Base-by-base conservation (phyloP, 345 rosid species). In the Melastoma malabathricum region DNA sequence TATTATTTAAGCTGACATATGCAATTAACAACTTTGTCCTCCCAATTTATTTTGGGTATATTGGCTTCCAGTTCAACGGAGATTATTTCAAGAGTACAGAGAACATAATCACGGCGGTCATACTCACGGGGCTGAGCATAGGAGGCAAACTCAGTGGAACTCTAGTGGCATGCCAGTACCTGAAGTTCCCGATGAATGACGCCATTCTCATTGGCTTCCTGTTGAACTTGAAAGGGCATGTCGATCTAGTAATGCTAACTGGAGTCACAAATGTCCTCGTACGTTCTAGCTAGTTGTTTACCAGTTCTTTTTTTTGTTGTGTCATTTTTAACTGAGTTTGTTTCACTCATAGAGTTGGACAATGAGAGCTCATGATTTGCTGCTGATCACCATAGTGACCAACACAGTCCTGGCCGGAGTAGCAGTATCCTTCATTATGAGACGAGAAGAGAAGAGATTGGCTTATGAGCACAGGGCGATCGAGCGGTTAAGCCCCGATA, bases 31-130 rank as follows among this genome's bases (percentile, higher is more conserved):
- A 77, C 61, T 83, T 86, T 62, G 45, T 90, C 9, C 83, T 90
- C 15, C 98, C 98, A 2, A 69, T 86, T 5, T 90, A 76, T 63
- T 90, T 83, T 4, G 90, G 98, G 56, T 83, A 75, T 55, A 66
- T 77, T 3, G 98, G 94, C 18, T 86, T 86, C 54, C 88, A 83
- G 44, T 70, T 86, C 49, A 64, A 80, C 51, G 57, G 66, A 1
- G 19, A 4, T 0, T 56, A 56, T 18, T 19, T 75, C 45, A 39
- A 39, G 17, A 52, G 43, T 15, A 13, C 1, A 3, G 29, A 48
- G 34, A 57, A 63, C n/a, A 9, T 51, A 19, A 0, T 76, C 8
- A 51, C 57, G 3, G 68, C 79, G 6, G n/a, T 45, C 3, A 39
- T 80, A 27, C 3, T 75, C 38, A 68, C 81, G 13, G 43, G 47